Base-by-base conservation (phyloP, 2,329 filamentous ascomycete species). In the Colletotrichum sojae region DNA sequence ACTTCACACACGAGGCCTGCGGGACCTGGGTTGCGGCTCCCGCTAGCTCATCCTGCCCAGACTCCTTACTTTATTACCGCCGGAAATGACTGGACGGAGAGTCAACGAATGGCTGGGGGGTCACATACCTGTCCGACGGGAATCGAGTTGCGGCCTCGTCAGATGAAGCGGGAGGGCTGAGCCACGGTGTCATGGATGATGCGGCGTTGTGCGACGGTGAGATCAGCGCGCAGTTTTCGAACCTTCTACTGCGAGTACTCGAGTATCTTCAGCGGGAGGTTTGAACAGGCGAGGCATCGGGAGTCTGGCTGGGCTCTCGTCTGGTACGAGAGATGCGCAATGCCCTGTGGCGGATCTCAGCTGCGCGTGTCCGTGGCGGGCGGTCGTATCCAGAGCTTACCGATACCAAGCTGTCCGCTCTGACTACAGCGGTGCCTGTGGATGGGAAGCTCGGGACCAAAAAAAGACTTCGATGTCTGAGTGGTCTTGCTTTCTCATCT, bases 171-270 rank as follows among this genome's bases (percentile, higher is more conserved):
- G 57, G 53, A 68, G 39, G 52, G 67, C 67, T 63, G 48, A 68
- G 64, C 46, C 57, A 67, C 48, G 31, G 51, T 56, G 43, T 69
- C 36, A 61, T 67, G 67, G 56, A 67, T 56, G 49, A 66, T 51
- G 63, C 15, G 46, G 43, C 53, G 27, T 58, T 59, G 67, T 70
- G 45, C 64, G 53, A 68, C 57, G 40, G 46, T 70, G 43, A 68
- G 63, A 63, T 70, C 56, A 52, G 67, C 56, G 45, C 39, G 43
- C 54, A 31, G 63, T 22, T 22, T 25, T 45, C 46, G 49, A 60
- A 15, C 43, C 49, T 6, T 16, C n/a, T 16, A 22, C 49, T 25
- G 49, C 20, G 20, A 31, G 20, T 20, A n/a, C 2, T 48, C 45
- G 20, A 12, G 25, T 16, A n/a, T 39, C 52, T 36, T 48, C 9